Conservation (phyloP, 78 protist genomes). For the Capsaspora owczarzaki region DNA sequence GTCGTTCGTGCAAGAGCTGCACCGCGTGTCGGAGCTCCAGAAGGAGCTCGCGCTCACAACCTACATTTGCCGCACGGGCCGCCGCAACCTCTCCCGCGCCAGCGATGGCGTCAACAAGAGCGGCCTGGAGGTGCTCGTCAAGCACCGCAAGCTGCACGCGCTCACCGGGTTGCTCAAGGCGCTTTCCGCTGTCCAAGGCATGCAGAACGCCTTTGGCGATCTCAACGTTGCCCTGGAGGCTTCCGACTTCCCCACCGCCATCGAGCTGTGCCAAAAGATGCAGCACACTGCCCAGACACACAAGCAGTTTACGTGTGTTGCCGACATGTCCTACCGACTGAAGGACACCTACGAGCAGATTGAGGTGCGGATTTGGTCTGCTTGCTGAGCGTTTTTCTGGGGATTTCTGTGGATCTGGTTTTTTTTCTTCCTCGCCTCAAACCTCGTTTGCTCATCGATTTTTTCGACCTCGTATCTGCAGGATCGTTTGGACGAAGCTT, state of each 20-base stretch:
- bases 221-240: neutral
- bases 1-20: constrained; percentile 2
- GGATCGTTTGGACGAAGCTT: neutral
- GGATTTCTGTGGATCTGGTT: no score
- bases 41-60: neutral
- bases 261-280: neutral
- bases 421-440: neutral
- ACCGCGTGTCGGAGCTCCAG: neutral
- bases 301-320: neutral
- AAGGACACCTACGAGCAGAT: neutral
- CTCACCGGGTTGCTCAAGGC: neutral
- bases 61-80: neutral
- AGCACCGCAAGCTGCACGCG: neutral
- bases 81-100: neutral
- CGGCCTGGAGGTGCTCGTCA: neutral
- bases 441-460: no score
- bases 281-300: neutral
- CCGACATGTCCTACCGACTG: neutral
- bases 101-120: neutral
- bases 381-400: neutral
- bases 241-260: neutral
- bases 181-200: neutral
- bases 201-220: neutral
- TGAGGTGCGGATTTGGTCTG: neutral
- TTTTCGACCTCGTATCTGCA: no score